Percentiles rank a stretch among this genome's conserved stretches.
These are phyloP conservation scores for Candida michaelii DNA, from an alignment of 805 yeast genomes.

Conservation along the genomic window DNA sequence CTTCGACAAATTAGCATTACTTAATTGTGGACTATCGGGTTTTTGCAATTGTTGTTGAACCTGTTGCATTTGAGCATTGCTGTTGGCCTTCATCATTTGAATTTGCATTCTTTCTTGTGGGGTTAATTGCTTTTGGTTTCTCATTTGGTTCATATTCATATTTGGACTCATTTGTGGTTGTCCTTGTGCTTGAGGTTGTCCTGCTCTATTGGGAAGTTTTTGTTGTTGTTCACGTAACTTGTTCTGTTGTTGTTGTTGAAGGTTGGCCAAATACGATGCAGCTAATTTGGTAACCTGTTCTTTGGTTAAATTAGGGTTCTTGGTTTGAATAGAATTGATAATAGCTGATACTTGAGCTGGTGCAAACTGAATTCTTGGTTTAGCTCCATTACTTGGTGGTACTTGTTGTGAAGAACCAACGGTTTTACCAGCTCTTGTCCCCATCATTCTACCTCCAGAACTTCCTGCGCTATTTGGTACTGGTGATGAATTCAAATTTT, in stretches of 20 bases:
- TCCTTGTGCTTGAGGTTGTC: conserved; percentile 10
- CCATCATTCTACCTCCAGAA: conserved; percentile 14
- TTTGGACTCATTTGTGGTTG: not conserved
- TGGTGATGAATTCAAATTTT: too few relatives aligned
- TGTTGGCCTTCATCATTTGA: conserved; percentile 39
- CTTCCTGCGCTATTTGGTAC: too few relatives aligned
- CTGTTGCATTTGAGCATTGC: conserved; percentile 29
- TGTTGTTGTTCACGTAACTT: conserved; percentile 26
- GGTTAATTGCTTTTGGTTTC: conserved; percentile 29
- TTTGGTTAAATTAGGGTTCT: conserved; percentile 60
- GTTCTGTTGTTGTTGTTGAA: conserved; percentile 53
- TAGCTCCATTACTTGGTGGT: conserved; percentile 19
- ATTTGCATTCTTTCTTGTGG: conserved; percentile 45
- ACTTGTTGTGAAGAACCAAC: conserved; percentile 15
- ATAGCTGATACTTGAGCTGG: conserved; percentile 67
- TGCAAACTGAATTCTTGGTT: conserved; percentile 46
- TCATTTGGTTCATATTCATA: conserved; percentile 7
- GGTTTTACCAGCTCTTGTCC: conserved; percentile 14
- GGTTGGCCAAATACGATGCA: conserved; percentile 58
- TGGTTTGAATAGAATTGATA: conserved; percentile 62
- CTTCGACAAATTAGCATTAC: conserved; percentile 25
- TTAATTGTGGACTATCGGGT: conserved; percentile 16
- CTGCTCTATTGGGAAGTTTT: conserved; percentile 14
- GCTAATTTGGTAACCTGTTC: conserved; percentile 68
- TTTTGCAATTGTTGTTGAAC: conserved; percentile 17